Conservation (phyloP, 2,329 filamentous ascomycete genomes). For the Xylariaceae sp. region DNA sequence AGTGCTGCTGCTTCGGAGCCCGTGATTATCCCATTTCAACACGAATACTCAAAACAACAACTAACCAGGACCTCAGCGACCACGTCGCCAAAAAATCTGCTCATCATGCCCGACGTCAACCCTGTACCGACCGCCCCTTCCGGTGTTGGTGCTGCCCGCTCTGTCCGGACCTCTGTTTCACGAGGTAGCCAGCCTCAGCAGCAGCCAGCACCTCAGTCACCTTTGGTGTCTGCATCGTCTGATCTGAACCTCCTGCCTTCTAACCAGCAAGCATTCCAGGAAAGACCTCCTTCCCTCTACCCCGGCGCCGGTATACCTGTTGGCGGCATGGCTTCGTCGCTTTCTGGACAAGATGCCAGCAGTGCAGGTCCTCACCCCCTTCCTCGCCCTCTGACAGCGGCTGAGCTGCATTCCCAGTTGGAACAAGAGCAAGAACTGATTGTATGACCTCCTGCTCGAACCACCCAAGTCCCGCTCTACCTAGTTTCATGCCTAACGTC, state of each 20-base stretch:
- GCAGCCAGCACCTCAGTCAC: constrained; percentile 26
- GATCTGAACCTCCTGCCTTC: constrained; percentile 53
- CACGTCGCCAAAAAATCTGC: neutral
- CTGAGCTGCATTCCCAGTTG: constrained; percentile 81
- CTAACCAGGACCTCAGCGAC: too few species aligned
- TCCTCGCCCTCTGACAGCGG: constrained; percentile 78
- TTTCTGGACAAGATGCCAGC: constrained; percentile 33
- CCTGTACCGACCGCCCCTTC: constrained; percentile 48
- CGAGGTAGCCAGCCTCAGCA: constrained; percentile 31
- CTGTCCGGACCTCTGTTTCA: constrained; percentile 41
- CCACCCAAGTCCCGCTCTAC: neutral
- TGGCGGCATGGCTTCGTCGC: constrained; percentile 25
- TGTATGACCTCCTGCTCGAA: constrained; percentile 3
- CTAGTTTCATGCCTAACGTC: neutral
- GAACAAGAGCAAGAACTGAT: constrained; percentile 96
- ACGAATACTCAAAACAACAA: too few species aligned
- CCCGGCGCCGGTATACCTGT: constrained; percentile 20
- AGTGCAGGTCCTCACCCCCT: constrained; percentile 72
- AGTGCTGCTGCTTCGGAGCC: too few species aligned
- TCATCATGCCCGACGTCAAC: constrained; percentile 43
- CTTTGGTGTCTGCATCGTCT: constrained; percentile 32
- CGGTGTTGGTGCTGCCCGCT: constrained; percentile 37
- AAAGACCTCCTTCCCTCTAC: constrained; percentile 32
- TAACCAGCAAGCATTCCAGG: constrained; percentile 42
- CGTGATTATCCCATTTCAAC: neutral